Evolutionary conservation across 1,284 basidiomycete species (phyloP).

Genomic region (Ceratobasidium sp.): DNA sequence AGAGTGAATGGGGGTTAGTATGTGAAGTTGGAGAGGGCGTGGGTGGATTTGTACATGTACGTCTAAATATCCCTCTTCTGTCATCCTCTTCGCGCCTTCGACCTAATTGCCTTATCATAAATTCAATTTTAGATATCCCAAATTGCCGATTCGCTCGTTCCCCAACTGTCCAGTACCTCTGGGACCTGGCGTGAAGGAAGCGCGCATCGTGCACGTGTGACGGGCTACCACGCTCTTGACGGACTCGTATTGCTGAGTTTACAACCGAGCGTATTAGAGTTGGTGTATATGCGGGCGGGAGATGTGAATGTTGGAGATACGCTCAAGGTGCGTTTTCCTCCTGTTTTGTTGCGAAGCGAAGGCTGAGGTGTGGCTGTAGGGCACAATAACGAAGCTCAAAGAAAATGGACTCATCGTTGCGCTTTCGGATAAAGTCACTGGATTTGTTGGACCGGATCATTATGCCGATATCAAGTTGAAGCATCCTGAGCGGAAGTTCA

Average conservation of each 20-base stretch:
- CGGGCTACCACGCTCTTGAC: conserved; percentile 88
- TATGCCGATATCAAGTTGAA: conserved; percentile 94
- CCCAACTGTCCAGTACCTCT: conserved; percentile 72
- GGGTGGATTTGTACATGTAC: conserved; percentile 87
- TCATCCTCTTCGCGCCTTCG: not conserved
- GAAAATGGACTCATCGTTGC: conserved; percentile 85
- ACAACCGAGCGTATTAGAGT: conserved; percentile 83
- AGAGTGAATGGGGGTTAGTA: conserved; percentile 83
- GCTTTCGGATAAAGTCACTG: conserved; percentile 87
- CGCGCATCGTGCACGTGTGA: conserved; percentile 87
- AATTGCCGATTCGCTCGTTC: conserved; percentile 89
- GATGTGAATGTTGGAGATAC: conserved; percentile 88
- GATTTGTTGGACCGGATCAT: conserved; percentile 93
- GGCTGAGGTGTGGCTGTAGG: conserved; percentile 53
- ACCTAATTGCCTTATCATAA: conserved; percentile 19
- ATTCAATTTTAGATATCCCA: conserved; percentile 94
- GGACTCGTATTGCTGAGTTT: conserved; percentile 89
- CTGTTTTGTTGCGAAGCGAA: not conserved
- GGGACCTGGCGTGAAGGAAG: conserved; percentile 85
- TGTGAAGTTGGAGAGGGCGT: conserved; percentile 72
- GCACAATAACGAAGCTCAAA: conserved; percentile 83
- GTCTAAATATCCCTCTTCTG: too few species aligned
- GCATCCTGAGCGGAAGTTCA: conserved; percentile 93
- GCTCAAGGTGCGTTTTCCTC: conserved; percentile 62
- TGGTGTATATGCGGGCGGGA: conserved; percentile 86